Percentiles rank a stretch among this genome's conserved stretches.
Evolutionary conservation across 257 asterid genomes (phyloP).

Genomic region (Apocynum venetum): DNA sequence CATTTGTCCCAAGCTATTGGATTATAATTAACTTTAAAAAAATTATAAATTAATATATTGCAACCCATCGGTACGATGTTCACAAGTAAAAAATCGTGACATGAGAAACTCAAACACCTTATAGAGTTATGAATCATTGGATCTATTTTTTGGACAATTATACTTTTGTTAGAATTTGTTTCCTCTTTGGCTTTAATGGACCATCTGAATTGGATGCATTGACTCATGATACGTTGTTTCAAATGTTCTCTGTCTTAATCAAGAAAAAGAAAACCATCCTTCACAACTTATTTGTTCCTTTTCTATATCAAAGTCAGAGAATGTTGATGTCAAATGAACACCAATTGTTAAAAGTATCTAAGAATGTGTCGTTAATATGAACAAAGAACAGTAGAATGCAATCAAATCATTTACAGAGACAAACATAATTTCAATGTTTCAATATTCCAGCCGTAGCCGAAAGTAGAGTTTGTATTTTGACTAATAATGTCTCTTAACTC

Average conservation of each 20-base stretch:
- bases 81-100: too few species aligned
- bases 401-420: conserved; percentile 7
- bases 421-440: not conserved
- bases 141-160: too few species aligned
- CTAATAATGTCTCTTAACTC: conserved; percentile 3
- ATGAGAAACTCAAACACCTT: too few species aligned
- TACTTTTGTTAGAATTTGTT: too few species aligned
- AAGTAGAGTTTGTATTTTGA: not conserved
- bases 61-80: too few species aligned
- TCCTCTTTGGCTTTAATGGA: too few species aligned
- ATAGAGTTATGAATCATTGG: too few species aligned
- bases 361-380: not conserved
- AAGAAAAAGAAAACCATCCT: conserved; percentile 6
- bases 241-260: conserved; percentile 12
- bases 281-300: not conserved
- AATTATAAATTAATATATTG: too few species aligned
- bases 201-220: not conserved
- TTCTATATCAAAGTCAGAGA: conserved; percentile 16
- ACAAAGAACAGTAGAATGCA: not conserved
- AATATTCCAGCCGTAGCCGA: not conserved
- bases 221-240: not conserved
- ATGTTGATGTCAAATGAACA: conserved; percentile 20
- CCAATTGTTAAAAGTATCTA: not conserved
- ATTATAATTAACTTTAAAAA: too few species aligned
- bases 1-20: too few species aligned